phyloP scores from a whole-genome alignment of 495 filamentous ascomycete species.

The Xylaria sp. region DNA sequence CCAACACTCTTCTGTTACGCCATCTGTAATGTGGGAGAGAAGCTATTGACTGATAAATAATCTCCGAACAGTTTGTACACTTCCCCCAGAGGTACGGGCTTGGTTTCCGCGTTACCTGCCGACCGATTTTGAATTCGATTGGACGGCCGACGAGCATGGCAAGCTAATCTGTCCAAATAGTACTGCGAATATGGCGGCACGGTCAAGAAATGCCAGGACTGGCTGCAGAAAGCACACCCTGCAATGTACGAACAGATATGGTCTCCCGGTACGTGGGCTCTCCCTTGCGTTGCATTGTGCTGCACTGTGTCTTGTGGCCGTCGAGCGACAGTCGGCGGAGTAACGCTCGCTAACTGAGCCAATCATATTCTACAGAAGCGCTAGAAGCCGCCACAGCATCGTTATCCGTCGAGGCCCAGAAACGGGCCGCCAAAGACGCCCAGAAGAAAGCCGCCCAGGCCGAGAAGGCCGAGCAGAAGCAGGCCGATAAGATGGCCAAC shows the following conservation, averaged over 20 bases:
- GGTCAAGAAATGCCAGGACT: conserved; percentile 97
- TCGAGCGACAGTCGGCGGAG: neutral
- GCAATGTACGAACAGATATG: conserved; percentile 79
- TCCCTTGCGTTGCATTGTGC: neutral
- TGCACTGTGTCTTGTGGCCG: neutral
- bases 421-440: conserved; percentile 91
- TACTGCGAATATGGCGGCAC: conserved; percentile 99
- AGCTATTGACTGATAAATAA: conserved; percentile 24
- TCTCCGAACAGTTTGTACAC: conserved; percentile 76
- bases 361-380: conserved; percentile 64
- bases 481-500: conserved; percentile 75
- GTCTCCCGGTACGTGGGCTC: conserved; percentile 70
- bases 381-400: conserved; percentile 80
- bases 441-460: conserved; percentile 95
- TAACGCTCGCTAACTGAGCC: conserved; percentile 27
- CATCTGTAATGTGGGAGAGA: neutral
- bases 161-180: conserved; percentile 56
- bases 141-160: conserved; percentile 5
- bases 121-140: conserved; percentile 32
- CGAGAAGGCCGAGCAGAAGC: conserved; percentile 78
- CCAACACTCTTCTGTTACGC: conserved; percentile 27
- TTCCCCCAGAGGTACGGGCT: conserved; percentile 85
- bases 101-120: neutral
- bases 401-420: conserved; percentile 86
- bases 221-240: conserved; percentile 79